Percentiles rank a stretch among this genome's conserved stretches.
Evolutionary conservation across 23 red algal genomes (phyloP).

Genomic region (Chondrus crispus): DNA sequence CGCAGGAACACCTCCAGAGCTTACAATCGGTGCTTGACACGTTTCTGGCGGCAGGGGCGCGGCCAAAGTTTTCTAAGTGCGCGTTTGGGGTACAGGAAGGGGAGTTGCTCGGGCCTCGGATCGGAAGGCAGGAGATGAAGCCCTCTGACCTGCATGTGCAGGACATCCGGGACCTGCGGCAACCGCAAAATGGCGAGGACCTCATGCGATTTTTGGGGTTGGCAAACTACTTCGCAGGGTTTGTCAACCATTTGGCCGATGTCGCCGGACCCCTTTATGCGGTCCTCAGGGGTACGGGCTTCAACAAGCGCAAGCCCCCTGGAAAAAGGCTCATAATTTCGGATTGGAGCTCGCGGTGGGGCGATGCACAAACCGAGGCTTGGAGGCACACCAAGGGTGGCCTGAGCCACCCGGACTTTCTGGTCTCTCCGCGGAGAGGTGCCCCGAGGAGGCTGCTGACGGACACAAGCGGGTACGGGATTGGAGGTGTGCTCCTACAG

Average conservation of each 20-base stretch:
- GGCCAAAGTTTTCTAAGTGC: conserved; percentile 29
- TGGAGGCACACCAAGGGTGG: background rate
- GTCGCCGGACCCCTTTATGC: background rate
- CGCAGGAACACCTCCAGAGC: background rate
- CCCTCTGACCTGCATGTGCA: background rate
- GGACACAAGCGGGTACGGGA: background rate
- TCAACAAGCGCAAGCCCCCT: background rate
- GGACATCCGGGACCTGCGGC: background rate
- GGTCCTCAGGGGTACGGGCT: background rate
- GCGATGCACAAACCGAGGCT: background rate
- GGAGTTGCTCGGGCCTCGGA: background rate
- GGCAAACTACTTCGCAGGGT: background rate
- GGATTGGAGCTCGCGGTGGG: background rate
- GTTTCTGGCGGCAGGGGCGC: background rate
- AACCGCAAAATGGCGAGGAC: background rate
- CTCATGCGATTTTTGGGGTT: background rate
- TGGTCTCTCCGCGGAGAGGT: background rate
- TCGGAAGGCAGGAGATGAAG: too few species aligned
- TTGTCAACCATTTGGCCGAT: background rate
- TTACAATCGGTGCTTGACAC: background rate
- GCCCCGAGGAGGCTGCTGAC: background rate
- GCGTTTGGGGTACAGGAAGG: background rate
- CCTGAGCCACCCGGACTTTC: background rate
- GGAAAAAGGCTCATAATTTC: background rate
- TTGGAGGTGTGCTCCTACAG: background rate